Evolutionary conservation across 768 basidiomycete species (phyloP).

Genomic region (Sutorius australiensis): DNA sequence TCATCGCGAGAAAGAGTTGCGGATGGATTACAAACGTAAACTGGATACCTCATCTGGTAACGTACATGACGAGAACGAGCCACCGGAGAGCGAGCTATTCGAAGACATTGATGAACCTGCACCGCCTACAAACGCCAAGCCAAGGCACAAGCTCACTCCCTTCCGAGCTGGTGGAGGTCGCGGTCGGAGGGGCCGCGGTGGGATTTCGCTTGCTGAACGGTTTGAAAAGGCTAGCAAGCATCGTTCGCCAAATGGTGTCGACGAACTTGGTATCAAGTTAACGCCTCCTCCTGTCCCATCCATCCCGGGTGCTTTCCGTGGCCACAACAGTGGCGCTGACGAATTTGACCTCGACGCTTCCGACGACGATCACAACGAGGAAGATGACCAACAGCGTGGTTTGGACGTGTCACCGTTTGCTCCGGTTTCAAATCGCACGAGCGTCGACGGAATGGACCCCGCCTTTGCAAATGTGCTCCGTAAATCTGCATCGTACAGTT

Average conservation of each 20-base stretch:
- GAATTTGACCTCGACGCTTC: conserved; percentile 24
- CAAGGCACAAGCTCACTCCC: conserved; percentile 46
- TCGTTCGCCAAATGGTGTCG: conserved; percentile 44
- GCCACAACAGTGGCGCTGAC: conserved; percentile 12
- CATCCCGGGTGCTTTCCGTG: conserved; percentile 32
- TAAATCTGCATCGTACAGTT: conserved; percentile 43
- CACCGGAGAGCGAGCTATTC: conserved; percentile 39
- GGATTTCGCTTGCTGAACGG: conserved; percentile 55
- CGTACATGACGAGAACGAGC: conserved; percentile 36
- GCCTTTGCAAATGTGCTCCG: conserved; percentile 75
- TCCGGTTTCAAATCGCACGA: conserved; percentile 56
- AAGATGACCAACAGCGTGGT: conserved; percentile 26
- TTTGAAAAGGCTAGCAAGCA: conserved; percentile 56
- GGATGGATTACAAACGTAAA: conserved; percentile 61
- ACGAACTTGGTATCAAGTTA: conserved; percentile 15
- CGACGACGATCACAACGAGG: conserved; percentile 21
- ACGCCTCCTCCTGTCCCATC: conserved; percentile 32
- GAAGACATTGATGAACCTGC: conserved; percentile 43
- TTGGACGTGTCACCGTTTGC: conserved; percentile 36
- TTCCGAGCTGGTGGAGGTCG: conserved; percentile 48
- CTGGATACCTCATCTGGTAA: conserved; percentile 42
- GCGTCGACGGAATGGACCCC: conserved; percentile 86
- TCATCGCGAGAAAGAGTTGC: conserved; percentile 78
- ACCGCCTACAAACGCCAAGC: conserved; percentile 31
- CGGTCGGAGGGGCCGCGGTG: conserved; percentile 51